A percentile compares a stretch with the other conserved stretches of the same genome.
phyloP scores from a whole-genome alignment of 208 protist species.

The Entamoeba histolytica region DNA sequence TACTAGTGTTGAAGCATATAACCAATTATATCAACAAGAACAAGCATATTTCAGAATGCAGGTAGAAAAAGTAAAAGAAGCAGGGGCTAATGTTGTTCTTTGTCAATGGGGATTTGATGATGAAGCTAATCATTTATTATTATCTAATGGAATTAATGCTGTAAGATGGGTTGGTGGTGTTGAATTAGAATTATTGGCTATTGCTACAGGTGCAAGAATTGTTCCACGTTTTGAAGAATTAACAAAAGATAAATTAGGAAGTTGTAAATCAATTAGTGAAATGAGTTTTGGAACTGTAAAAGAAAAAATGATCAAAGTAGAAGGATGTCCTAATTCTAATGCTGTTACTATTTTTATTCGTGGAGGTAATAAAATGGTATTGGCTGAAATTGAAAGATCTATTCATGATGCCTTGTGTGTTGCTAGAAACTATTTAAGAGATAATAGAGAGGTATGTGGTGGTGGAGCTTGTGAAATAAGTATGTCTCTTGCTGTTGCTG shows the following conservation, averaged over 20 bases:
- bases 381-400: conserved; percentile 95
- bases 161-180: conserved; percentile 96
- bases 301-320: conserved; percentile 88
- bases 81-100: conserved; percentile 84
- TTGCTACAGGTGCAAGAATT: conserved; percentile 92
- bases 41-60: conserved; percentile 87
- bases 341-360: conserved; percentile 96
- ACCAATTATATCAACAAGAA: conserved; percentile 76
- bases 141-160: conserved; percentile 88
- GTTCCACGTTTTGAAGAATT: conserved; percentile 95
- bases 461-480: conserved; percentile 94
- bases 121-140: conserved; percentile 99
- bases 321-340: conserved; percentile 84
- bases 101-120: conserved; percentile 99
- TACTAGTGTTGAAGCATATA: conserved; percentile 64
- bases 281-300: conserved; percentile 40
- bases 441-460: conserved; percentile 96
- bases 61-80: conserved; percentile 63
- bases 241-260: conserved; percentile 74
- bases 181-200: conserved; percentile 95
- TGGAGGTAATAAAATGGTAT: conserved; percentile 92
- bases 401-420: conserved; percentile 99
- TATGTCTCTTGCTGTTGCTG: conserved; percentile 63
- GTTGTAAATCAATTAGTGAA: conserved; percentile 49
- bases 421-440: conserved; percentile 91